phyloP scores from a whole-genome alignment of 768 basidiomycete species.

The Chlorophyllum brunneum region DNA sequence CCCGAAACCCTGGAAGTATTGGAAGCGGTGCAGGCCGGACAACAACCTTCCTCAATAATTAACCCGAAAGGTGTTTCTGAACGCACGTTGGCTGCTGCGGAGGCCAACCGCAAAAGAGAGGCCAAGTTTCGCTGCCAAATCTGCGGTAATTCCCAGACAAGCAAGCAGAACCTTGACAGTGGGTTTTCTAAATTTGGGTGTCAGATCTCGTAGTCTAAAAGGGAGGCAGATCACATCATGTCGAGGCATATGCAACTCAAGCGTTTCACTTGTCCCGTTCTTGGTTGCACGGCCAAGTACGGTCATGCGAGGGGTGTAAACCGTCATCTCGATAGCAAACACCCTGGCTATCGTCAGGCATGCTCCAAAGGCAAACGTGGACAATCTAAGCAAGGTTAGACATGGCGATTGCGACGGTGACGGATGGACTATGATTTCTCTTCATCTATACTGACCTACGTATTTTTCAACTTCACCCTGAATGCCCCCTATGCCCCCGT shows the following conservation, averaged over 20 bases:
- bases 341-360: slow-evolving; percentile 6
- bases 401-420: too few species aligned
- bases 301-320: slow-evolving; percentile 11
- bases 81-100: slow-evolving; percentile 2
- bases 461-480: too few species aligned
- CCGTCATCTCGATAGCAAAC: slow-evolving; percentile 11
- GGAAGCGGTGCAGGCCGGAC: background rate
- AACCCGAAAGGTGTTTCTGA: slow-evolving; percentile 11
- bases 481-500: too few species aligned
- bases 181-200: background rate
- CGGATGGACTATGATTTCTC: too few species aligned
- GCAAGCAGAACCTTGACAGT: slow-evolving; percentile 12
- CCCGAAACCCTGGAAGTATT: background rate
- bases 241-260: slow-evolving; percentile 8
- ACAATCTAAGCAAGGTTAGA: background rate
- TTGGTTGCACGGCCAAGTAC: slow-evolving; percentile 3
- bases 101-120: slow-evolving; percentile 8
- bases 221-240: slow-evolving; percentile 1
- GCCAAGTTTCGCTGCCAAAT: slow-evolving; percentile 2
- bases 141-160: slow-evolving; percentile 10
- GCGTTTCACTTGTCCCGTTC: slow-evolving; percentile 2
- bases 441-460: too few species aligned
- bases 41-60: background rate
- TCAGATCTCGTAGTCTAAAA: background rate
- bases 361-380: slow-evolving; percentile 1